Evolutionary conservation across 192 early-diverging fungal genomes (phyloP), one percentile per base, ranked within the genome.

Genomic region (Dimargaris verticillata): DNA sequence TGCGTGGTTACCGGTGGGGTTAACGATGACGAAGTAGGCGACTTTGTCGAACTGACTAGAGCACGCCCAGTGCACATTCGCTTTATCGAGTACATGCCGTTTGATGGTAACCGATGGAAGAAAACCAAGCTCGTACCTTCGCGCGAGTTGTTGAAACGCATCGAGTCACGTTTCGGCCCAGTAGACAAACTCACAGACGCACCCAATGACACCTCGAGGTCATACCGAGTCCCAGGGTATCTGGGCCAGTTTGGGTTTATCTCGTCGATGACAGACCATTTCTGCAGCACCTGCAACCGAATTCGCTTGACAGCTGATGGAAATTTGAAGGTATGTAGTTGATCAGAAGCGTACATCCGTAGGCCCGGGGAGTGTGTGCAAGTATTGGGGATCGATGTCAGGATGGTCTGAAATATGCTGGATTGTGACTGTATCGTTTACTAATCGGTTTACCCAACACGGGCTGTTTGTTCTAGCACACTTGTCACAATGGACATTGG

Each of bases 21-120:
- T 28, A 98, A 98, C 63, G 87, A 95, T 42, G 67, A 78, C 54
- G 90, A 97, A 58, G 80, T 93, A 0, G 66, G 80, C 9, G 72
- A 78, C 28, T 94, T 97, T 82, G 86, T 92, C 1, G 84, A 84
- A 33, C 76, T 91, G 69, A 95, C 92, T 7, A 78, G 83, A 41
- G 76, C 88, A 50, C 74, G 79, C 18, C 72, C 79, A 13, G 61
- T 95, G 5, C 82, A 86, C 43, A 81, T 97, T 0, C 73, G 95
- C 20, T 97, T 97, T 70, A 97, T 97, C 68, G 95, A 97, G 69
- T 95, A 95, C 65, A 97, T 95, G 95, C 95, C 95, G 0, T 97
- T 97, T 74, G 92, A 91, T 69, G 94, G 93, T 13, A 97, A 97
- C 71, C 70, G 75, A 65, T 97, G 95, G 95, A 87, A 86, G 17